Evolutionary conservation across 1,139 yeast species (phyloP), one percentile per base, ranked within the genome.

Genomic region (Sugiyamaella japonica): DNA sequence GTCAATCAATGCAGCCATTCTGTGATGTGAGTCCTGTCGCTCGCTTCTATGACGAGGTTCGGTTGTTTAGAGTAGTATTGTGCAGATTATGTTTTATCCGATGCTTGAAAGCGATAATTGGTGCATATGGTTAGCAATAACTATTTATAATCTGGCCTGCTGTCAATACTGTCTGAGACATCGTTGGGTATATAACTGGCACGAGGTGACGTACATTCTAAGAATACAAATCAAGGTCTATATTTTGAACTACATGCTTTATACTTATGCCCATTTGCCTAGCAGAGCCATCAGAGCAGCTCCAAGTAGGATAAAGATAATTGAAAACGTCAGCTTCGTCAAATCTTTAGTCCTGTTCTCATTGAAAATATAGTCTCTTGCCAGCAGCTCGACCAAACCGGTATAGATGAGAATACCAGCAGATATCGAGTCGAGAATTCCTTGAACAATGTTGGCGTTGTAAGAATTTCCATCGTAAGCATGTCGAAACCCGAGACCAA

Each of bases 371-470:
- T 87, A 89, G 66, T 89, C 96, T 66, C 86, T 89, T 3, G 95
- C 96, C 82, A 89, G 80, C 63, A 89, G 75, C 71, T 89, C 96
- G 34, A 88, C 88, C 55, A 88, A 74, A 63, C 95, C 95, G 31
- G 95, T 85, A 70, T 89, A 89, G 47, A 89, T 73, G 66, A 89
- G 78, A 56, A 89, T 84, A 60, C 96, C 96, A 0, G 95, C 82
- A 16, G 95, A 87, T 50, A 88, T 79, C n/a, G 95, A 73, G 70
- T 89, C 95, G 63, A 88, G 83, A n/a, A 83, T 79, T 63, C 96
- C 96, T 60, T 82, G 84, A 36, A 86, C 76, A 57, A 88, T 80
- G 61, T 83, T 76, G 0, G 89, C 83, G 13, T 74, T 79, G 12
- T 88, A 81, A 12, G 66, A 61, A 40, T 65, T 67, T 16, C 74